Evolutionary conservation across 495 filamentous ascomycete genomes (phyloP).

Genomic region (Neurospora sp.): DNA sequence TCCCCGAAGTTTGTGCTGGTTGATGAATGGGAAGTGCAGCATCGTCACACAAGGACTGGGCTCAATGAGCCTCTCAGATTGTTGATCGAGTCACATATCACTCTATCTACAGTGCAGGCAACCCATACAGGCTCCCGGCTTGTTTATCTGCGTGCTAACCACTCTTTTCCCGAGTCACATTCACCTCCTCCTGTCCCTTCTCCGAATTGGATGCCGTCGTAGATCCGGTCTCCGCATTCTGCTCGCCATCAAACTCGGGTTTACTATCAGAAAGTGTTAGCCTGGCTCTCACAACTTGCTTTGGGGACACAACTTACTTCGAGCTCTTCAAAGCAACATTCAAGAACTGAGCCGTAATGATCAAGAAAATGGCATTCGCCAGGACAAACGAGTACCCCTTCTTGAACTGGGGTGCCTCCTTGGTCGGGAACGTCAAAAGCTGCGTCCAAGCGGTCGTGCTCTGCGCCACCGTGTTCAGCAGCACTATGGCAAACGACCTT

Average conservation of each 20-base stretch:
- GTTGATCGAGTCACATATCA: background rate
- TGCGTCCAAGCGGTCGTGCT: constrained; percentile 27
- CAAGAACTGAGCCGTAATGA: constrained; percentile 27
- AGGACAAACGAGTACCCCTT: constrained; percentile 41
- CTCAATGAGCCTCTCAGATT: background rate
- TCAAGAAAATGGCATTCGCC: constrained; percentile 35
- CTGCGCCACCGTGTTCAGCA: constrained; percentile 24
- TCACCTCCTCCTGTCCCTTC: background rate
- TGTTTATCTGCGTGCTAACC: background rate
- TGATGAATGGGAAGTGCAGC: background rate
- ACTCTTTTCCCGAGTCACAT: background rate
- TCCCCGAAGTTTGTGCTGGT: background rate
- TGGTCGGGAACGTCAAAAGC: constrained; percentile 30
- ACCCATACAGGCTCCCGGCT: accelerated
- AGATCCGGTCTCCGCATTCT: background rate
- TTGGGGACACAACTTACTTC: constrained; percentile 9
- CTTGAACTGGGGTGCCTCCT: constrained; percentile 29
- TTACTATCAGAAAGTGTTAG: background rate
- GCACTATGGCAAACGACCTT: constrained; percentile 19
- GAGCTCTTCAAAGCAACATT: constrained; percentile 16
- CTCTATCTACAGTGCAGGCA: background rate
- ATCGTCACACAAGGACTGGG: no score
- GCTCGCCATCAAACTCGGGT: background rate
- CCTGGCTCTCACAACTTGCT: background rate
- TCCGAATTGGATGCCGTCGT: background rate